Base-by-base conservation (phyloP, 306 rosid genomes). In the Cicer yamashitae region DNA sequence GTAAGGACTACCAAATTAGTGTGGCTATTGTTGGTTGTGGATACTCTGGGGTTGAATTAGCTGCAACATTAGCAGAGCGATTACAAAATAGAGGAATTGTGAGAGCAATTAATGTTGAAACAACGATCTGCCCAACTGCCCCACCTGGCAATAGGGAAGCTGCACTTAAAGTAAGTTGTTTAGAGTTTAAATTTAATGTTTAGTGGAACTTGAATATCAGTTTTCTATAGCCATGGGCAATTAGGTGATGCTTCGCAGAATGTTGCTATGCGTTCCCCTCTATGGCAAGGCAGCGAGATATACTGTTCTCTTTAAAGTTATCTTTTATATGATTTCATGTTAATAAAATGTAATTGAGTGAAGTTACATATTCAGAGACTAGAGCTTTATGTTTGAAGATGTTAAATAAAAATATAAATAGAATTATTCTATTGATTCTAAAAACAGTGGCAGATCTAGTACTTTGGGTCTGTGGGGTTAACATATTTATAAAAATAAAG, bases 21-120 rank as follows among this genome's bases (percentile, higher is more conserved):
- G 98, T 91, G 75, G 96, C 87, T 57, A 87, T 94, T 76, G 98
- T 94, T 76, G 98, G 98, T 77, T 94, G 97, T 81, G 98, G 98
- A 76, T 94, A 94, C 72, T 73, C 98, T 14, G 98, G 97, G 67
- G 89, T 94, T 39, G 98, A 94, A 86, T 85, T 94, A 79, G 97
- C 98, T 63, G 98, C 98, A 74, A 94, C 97, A 14, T 51, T 94
- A 53, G 91, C 96, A 7, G 98, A 94, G 86, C 88, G 98, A 67
- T 85, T 91, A 77, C 93, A 87, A 57, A 86, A 87, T 64, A 89
- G 85, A 86, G 98, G 98, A 46, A 61, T 75, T 71, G 93, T 94
- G 63, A 88, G 89, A 84, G 98, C 97, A 13, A 90, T 94, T 77
- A 86, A 94, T 81, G 89, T 80, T 50, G 91, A 85, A 47, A 85